Conservation (phyloP, 495 filamentous ascomycete species). For the Neurospora intermedia region DNA sequence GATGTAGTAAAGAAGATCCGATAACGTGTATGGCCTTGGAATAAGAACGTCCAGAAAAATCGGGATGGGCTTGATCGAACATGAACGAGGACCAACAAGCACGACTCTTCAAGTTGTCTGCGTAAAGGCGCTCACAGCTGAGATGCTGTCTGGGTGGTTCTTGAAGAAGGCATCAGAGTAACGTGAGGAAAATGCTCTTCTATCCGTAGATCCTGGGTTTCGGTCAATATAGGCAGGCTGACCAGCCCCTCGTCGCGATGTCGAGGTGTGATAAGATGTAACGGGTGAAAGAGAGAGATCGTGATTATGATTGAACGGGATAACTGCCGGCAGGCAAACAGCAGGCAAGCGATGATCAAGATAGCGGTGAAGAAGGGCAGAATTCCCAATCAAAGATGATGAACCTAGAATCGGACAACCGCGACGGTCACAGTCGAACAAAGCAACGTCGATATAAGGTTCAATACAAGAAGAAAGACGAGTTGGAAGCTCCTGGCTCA, state of each 20-base stretch:
- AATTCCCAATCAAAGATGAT: neutral
- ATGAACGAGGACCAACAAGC: neutral
- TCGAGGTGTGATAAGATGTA: neutral
- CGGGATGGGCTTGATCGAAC: neutral
- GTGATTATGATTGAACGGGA: neutral
- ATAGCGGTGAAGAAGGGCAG: neutral
- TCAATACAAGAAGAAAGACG: too few species aligned
- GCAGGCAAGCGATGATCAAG: neutral
- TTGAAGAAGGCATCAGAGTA: neutral
- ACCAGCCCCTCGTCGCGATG: neutral
- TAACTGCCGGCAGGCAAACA: neutral
- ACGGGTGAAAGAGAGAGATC: neutral
- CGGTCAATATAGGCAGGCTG: neutral
- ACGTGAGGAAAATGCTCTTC: neutral
- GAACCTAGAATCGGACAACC: neutral
- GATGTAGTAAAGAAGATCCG: neutral
- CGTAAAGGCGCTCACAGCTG: neutral
- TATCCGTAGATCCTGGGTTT: neutral
- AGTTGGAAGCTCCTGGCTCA: neutral
- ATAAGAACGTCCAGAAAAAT: neutral
- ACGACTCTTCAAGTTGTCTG: too few species aligned
- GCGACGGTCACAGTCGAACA: neutral
- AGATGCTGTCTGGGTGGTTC: neutral
- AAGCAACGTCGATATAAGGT: neutral
- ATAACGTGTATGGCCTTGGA: neutral